Evolutionary conservation across 768 basidiomycete species (phyloP).

Genomic region (Rhodotorula kratochvilovae): DNA sequence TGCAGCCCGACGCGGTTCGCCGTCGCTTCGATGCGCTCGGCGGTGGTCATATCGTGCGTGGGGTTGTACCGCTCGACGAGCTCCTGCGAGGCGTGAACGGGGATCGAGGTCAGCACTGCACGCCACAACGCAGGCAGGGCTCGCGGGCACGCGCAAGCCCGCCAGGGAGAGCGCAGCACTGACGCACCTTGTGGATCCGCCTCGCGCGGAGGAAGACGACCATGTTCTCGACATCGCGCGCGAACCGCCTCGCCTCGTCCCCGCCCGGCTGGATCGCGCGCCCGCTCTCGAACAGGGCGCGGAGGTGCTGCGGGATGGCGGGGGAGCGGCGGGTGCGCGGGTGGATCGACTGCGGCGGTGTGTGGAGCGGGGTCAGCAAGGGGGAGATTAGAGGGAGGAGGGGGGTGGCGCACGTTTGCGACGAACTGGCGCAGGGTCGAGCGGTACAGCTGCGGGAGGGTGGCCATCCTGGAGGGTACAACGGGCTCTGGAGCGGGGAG

Average conservation of each 20-base stretch:
- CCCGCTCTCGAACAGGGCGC: constrained; percentile 26
- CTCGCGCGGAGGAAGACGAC: constrained; percentile 32
- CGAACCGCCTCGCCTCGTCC: background rate
- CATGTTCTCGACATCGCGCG: constrained; percentile 27
- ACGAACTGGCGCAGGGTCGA: constrained; percentile 34
- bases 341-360: constrained; percentile 31
- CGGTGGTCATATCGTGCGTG: constrained; percentile 29
- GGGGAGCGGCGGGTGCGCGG: constrained; percentile 20
- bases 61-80: constrained; percentile 39
- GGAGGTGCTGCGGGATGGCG: constrained; percentile 24
- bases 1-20: constrained; percentile 34
- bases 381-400: background rate
- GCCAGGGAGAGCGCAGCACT: background rate
- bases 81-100: constrained; percentile 7
- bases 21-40: constrained; percentile 31
- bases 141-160: too few species aligned
- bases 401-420: constrained; percentile 22
- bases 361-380: background rate
- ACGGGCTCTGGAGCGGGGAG: background rate
- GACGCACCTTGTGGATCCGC: constrained; percentile 35
- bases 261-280: constrained; percentile 5
- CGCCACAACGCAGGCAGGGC: too few species aligned
- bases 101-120: too few species aligned
- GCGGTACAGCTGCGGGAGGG: constrained; percentile 32
- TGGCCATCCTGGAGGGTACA: background rate